phyloP scores from a whole-genome alignment of 2,329 filamentous ascomycete species.

The Rutstroemia sp. region DNA sequence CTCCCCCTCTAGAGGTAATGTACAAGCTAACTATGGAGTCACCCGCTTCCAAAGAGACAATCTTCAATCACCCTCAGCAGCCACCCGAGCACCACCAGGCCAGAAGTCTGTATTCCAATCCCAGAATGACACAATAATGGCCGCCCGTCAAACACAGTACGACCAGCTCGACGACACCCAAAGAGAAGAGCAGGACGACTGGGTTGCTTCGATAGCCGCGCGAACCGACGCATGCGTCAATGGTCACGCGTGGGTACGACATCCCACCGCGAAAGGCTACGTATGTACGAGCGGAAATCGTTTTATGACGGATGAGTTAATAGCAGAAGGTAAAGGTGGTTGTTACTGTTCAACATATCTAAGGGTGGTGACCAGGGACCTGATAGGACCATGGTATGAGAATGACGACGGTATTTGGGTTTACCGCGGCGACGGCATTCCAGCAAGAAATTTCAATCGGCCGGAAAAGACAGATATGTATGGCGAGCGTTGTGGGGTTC shows the following conservation, averaged over 20 bases:
- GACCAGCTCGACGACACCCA: not conserved
- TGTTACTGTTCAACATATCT: slow-evolving; percentile 25
- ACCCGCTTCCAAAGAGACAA: not conserved
- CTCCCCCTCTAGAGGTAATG: not conserved
- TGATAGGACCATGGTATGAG: not conserved
- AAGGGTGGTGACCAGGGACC: not conserved
- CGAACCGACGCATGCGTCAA: slow-evolving; percentile 1
- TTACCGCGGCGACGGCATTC: not conserved
- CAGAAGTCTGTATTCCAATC: not conserved
- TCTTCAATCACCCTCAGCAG: not conserved
- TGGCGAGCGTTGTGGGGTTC: not conserved
- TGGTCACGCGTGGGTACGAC: slow-evolving; percentile 7
- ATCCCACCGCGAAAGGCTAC: slow-evolving; percentile 11
- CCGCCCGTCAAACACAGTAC: not conserved
- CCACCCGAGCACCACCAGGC: not conserved
- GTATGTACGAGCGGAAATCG: slow-evolving; percentile 7
- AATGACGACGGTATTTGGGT: not conserved
- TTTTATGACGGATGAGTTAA: not conserved
- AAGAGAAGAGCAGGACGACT: not conserved
- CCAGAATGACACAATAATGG: not conserved
- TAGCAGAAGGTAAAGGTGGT: not conserved
- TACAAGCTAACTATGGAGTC: not conserved
- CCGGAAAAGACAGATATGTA: not conserved
- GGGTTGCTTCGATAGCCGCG: not conserved
- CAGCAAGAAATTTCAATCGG: not conserved